phyloP scores from a whole-genome alignment of 108 stramenopile species.

The Hondaea fermentalgiana region DNA sequence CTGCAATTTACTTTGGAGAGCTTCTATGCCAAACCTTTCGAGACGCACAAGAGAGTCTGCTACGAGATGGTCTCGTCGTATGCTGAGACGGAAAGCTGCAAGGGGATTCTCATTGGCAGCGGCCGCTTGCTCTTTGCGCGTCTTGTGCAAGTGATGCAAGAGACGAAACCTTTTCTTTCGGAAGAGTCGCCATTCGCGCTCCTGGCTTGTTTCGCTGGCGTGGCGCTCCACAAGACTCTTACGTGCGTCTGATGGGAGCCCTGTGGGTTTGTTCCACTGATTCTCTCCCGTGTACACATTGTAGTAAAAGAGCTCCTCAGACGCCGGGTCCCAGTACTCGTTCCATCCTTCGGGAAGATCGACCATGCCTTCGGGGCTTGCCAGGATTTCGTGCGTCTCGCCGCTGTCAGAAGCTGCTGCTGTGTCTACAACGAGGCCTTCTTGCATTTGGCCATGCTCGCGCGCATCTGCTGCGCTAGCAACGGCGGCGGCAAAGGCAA shows the following conservation, averaged over 20 bases:
- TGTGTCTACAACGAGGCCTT: not conserved
- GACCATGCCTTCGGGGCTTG: not conserved
- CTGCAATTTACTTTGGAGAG: not conserved
- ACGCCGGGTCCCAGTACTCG: not conserved
- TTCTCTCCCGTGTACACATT: not conserved
- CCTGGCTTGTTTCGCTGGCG: not conserved
- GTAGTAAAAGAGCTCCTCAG: conserved; percentile 7
- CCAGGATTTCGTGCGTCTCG: not conserved
- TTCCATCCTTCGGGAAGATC: not conserved
- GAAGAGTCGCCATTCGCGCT: not conserved
- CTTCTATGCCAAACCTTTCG: not conserved
- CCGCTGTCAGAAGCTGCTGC: not conserved
- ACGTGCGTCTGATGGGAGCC: not conserved
- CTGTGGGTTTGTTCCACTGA: not conserved
- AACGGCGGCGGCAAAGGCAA: not conserved
- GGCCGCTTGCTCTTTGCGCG: not conserved
- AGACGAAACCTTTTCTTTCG: conserved; percentile 6
- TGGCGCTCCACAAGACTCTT: too few relatives aligned
- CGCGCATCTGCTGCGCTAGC: not conserved
- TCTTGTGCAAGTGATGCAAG: not conserved
- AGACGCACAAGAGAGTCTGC: not conserved
- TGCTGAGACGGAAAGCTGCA: not conserved
- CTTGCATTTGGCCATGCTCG: not conserved
- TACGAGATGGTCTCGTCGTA: not conserved
- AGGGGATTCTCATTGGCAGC: not conserved